Evolutionary conservation across 306 rosid species (phyloP), one percentile per base, ranked within the genome.

Genomic region (Vicia villosa): DNA sequence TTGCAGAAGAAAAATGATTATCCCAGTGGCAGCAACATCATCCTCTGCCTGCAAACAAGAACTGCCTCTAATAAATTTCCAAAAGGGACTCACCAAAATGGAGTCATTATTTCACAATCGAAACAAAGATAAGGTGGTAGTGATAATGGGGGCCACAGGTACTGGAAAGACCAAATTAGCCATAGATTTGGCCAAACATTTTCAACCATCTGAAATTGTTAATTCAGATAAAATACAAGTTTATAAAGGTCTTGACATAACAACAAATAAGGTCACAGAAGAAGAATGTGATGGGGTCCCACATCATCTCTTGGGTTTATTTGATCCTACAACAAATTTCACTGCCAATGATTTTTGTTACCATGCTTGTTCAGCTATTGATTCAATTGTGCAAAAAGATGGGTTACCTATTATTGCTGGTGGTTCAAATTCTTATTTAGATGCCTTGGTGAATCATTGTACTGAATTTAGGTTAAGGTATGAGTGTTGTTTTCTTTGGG

Each of bases 151-250:
- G 4, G 93, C 97, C 58, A 91, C 97, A 21, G 97, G 93, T 1
- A 83, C 96, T 0, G 97, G 97, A 3, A 91, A 91, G 75, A 86
- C 97, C 47, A 75, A 84, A 52, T 80, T 91, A 3, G 96, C 97
- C 42, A 79, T 91, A 34, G 93, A 91, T 77, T 74, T 91, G 28
- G 96, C 97, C 32, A 70, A 83, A 12, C 85, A 73, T 36, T 80
- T 82, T 10, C 79, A 73, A 0, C 81, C 86, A 4, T 89, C 91
- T 0, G 97, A 91, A 77, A 78, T 91, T 19, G 81, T 91, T 3
- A 91, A 91, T 68, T 88, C 97, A 0, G 97, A 91, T 79, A 91
- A 91, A 82, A 88, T 91, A 65, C 97, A 91, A 89, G 86, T 86
- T 8, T 88, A 91, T 77, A 73, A 80, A 11, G 93, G 96, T 9